A percentile compares a stretch with the other conserved stretches of the same genome.
These are phyloP conservation scores for Theobroma grandiflorum DNA, from an alignment of 441 rosid species.

Conservation along the genomic window DNA sequence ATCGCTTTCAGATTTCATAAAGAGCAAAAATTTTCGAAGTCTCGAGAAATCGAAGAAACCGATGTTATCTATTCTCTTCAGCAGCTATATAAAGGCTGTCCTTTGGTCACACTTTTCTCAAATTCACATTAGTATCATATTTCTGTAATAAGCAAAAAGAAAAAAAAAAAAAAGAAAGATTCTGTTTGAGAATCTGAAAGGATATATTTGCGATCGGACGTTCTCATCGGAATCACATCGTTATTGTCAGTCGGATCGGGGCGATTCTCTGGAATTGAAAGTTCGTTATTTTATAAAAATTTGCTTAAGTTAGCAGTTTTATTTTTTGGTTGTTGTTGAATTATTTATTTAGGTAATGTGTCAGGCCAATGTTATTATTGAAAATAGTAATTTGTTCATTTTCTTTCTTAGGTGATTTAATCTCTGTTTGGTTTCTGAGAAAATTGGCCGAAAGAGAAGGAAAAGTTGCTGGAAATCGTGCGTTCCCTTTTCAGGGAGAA, in stretches of 20 bases:
- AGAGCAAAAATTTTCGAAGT: conserved; percentile 23
- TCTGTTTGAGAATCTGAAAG: neutral
- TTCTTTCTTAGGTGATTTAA: conserved; percentile 11
- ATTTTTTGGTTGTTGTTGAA: conserved; percentile 8
- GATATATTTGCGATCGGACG: conserved; percentile 22
- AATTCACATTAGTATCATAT: neutral
- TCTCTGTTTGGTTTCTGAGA: conserved; percentile 28
- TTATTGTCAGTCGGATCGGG: conserved; percentile 32
- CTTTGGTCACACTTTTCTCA: neutral
- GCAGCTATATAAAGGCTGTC: neutral
- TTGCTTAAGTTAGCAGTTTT: conserved; percentile 16
- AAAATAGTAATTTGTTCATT: neutral
- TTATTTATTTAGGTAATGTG: conserved; percentile 33
- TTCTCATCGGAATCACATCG: conserved; percentile 16
- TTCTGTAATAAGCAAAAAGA: neutral
- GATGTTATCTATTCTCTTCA: neutral
- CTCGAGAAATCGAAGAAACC: conserved; percentile 29
- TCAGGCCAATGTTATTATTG: conserved; percentile 20
- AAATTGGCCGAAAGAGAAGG: neutral
- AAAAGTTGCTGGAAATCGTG: conserved; percentile 20
- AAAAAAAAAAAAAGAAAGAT: neutral
- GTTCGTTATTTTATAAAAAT: conserved; percentile 62
- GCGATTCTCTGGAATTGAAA: conserved; percentile 53
- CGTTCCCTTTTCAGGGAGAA: neutral
- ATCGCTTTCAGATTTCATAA: conserved; percentile 12